Evolutionary conservation across 2,329 filamentous ascomycete genomes (phyloP).

Genomic region (Paecilomyces variotii): DNA sequence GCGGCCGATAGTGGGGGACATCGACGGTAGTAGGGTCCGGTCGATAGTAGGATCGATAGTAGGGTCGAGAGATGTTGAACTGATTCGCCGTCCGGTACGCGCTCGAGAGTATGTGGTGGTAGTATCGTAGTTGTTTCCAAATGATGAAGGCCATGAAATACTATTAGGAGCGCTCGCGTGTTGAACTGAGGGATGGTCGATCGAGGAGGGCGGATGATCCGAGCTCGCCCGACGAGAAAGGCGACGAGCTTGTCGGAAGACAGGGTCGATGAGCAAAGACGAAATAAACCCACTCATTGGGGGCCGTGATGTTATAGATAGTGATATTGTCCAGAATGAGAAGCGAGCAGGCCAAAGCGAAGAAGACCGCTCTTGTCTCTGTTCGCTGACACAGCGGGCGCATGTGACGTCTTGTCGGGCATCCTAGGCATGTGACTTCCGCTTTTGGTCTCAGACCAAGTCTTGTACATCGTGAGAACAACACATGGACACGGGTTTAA

Average conservation of each 20-base stretch:
- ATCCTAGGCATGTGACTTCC: background rate
- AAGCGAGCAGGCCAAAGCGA: background rate
- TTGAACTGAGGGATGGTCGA: constrained; percentile 8
- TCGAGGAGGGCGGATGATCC: constrained; percentile 10
- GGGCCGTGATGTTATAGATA: constrained; percentile 12
- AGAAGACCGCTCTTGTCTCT: constrained; percentile 6
- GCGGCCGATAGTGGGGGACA: constrained; percentile 10
- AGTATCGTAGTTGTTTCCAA: background rate
- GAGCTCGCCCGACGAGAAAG: constrained; percentile 21
- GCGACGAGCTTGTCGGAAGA: constrained; percentile 35
- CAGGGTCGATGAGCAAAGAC: constrained; percentile 36
- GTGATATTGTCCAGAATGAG: constrained; percentile 6
- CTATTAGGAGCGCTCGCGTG: background rate
- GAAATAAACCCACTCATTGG: constrained; percentile 39
- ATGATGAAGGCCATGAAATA: background rate
- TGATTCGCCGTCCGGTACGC: background rate
- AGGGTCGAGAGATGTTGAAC: background rate
- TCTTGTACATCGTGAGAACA: background rate
- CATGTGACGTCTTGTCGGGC: constrained; percentile 1
- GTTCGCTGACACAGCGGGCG: background rate
- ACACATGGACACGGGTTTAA: background rate
- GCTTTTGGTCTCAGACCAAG: background rate
- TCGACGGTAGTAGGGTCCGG: constrained; percentile 5
- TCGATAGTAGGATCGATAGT: background rate
- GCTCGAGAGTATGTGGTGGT: background rate